Conservation (phyloP, 441 rosid species). For the Erysimum cheiri region DNA sequence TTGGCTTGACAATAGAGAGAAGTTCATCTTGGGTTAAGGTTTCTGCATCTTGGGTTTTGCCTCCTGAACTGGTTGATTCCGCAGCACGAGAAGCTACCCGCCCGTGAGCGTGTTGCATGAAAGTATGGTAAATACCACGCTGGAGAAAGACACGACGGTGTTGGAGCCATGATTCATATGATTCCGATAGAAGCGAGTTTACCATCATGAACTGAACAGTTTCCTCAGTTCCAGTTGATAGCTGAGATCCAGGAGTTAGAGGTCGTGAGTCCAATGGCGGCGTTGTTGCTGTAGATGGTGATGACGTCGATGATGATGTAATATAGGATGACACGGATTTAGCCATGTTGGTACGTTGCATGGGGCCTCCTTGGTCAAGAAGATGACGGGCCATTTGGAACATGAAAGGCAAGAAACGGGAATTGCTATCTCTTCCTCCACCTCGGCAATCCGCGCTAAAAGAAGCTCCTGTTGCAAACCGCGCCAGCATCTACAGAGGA, state of each 20-base stretch:
- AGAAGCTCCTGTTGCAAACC: constrained; percentile 99
- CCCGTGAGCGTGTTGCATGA: constrained; percentile 93
- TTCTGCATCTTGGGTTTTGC: constrained; percentile 51
- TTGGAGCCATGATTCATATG: constrained; percentile 95
- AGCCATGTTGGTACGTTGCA: constrained; percentile 84
- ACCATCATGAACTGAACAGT: constrained; percentile 99
- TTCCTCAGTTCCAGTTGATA: constrained; percentile 77
- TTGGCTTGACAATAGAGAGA: constrained; percentile 72
- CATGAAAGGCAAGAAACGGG: constrained; percentile 97
- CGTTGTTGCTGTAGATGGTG: constrained; percentile 37
- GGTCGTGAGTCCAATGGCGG: constrained; percentile 60
- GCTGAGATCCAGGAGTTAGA: constrained; percentile 59
- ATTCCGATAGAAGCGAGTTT: constrained; percentile 90
- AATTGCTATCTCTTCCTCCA: constrained; percentile 99
- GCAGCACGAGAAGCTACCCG: constrained; percentile 57
- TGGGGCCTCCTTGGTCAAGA: constrained; percentile 92
- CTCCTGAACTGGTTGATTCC: constrained; percentile 60
- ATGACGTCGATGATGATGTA: constrained; percentile 42
- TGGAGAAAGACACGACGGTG: constrained; percentile 91
- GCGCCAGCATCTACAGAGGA: constrained; percentile 88
- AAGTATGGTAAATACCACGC: constrained; percentile 93
- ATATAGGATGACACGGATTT: constrained; percentile 81
- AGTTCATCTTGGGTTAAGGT: constrained; percentile 59
- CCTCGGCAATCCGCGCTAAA: constrained; percentile 93
- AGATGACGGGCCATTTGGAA: constrained; percentile 99